These are phyloP conservation scores for Calendula officinalis DNA, from an alignment of 129 eudicot species.

Conservation along the genomic window DNA sequence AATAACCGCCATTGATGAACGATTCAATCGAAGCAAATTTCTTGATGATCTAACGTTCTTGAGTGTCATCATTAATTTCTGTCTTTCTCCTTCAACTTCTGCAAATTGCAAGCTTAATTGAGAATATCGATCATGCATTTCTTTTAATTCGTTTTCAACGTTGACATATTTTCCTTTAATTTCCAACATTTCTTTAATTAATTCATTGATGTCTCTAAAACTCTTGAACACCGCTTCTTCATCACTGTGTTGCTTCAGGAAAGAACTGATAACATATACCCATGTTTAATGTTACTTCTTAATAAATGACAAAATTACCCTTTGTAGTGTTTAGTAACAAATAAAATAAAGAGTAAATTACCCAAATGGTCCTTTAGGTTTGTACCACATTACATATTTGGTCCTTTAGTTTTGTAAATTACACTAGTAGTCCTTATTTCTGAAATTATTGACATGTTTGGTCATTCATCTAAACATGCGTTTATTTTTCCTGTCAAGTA, in stretches of 20 bases:
- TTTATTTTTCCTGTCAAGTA: too few species aligned
- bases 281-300: neutral
- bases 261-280: conserved; percentile 48
- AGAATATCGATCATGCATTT: conserved; percentile 96
- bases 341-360: neutral
- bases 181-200: conserved; percentile 81
- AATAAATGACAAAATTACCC: neutral
- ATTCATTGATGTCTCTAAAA: conserved; percentile 82
- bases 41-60: conserved; percentile 65
- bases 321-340: neutral
- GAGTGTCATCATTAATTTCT: conserved; percentile 80
- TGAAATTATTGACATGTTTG: too few species aligned
- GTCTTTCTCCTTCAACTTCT: conserved; percentile 98
- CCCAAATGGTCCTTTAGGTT: neutral
- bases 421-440: too few species aligned
- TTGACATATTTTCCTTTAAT: conserved; percentile 61
- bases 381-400: too few species aligned
- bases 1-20: conserved; percentile 40
- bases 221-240: conserved; percentile 84
- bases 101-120: conserved; percentile 91
- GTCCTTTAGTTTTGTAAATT: too few species aligned
- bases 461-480: too few species aligned
- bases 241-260: conserved; percentile 83
- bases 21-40: conserved; percentile 41
- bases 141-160: conserved; percentile 68